Conservation (phyloP, 1,139 yeast genomes). For the Yamadazyma spencermartinsiae region DNA sequence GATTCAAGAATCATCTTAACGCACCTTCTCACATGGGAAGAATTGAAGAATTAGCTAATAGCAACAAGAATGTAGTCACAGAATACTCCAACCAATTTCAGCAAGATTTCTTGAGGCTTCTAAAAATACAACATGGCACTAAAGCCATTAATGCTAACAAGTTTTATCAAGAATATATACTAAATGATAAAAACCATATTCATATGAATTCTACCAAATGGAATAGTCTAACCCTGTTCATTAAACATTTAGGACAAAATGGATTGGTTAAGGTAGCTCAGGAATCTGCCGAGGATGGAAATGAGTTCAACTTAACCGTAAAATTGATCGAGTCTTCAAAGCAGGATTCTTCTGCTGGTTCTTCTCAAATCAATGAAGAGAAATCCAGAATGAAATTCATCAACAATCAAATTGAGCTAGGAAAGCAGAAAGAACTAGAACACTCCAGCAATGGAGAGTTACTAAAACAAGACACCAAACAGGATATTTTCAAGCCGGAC, state of each 20-base stretch:
- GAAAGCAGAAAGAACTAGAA: conserved; percentile 19
- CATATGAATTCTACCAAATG: conserved; percentile 91
- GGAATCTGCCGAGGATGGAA: conserved; percentile 32
- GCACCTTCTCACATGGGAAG: conserved; percentile 74
- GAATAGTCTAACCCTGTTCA: conserved; percentile 68
- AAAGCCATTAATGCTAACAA: conserved; percentile 77
- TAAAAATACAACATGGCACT: conserved; percentile 76
- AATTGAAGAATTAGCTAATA: conserved; percentile 36
- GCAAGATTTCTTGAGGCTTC: conserved; percentile 60
- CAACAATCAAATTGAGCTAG: conserved; percentile 54
- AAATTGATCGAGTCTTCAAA: conserved; percentile 25
- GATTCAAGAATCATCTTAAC: conserved; percentile 81
- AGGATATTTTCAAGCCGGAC: not conserved
- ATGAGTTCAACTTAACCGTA: conserved; percentile 40
- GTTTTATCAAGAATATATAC: conserved; percentile 85
- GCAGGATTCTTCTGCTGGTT: not conserved
- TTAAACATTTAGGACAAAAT: conserved; percentile 59
- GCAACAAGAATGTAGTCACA: conserved; percentile 45
- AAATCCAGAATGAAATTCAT: conserved; percentile 35
- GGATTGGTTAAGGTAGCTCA: conserved; percentile 59
- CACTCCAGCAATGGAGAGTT: not conserved
- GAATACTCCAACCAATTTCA: conserved; percentile 63
- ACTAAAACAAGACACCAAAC: not conserved
- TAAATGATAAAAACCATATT: conserved; percentile 72
- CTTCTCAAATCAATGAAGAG: conserved; percentile 11